These are phyloP conservation scores for Gleditsia sinensis DNA, from an alignment of 306 rosid genomes.

Conservation along the genomic window DNA sequence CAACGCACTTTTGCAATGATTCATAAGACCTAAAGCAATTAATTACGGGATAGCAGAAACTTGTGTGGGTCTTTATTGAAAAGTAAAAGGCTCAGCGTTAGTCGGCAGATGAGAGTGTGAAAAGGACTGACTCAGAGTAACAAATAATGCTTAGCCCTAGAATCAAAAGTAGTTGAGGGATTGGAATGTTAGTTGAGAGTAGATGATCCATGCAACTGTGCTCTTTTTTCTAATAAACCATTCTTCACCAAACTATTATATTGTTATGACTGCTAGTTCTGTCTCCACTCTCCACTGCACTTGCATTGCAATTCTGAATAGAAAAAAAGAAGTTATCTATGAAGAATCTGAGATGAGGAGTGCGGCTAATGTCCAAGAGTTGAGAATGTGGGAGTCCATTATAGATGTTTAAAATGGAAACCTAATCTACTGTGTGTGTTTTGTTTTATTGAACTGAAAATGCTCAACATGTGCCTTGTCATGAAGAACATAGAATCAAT, in stretches of 20 bases:
- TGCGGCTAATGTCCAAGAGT: neutral
- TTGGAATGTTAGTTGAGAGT: conserved; percentile 19
- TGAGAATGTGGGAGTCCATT: neutral
- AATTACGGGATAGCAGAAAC: too few relatives aligned
- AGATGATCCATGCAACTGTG: too few relatives aligned
- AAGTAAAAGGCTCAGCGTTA: too few relatives aligned
- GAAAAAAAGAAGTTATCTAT: too few relatives aligned
- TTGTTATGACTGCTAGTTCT: neutral
- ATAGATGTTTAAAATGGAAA: neutral
- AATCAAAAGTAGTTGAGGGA: neutral
- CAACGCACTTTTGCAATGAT: neutral
- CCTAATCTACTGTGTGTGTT: neutral
- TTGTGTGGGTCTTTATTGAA: too few relatives aligned
- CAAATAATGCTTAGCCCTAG: neutral
- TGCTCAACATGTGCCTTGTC: neutral
- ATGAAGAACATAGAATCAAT: neutral
- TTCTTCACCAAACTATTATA: neutral
- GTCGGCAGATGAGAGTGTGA: too few relatives aligned
- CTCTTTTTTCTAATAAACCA: neutral
- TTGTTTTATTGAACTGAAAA: neutral
- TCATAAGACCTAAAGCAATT: neutral
- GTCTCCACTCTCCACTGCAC: neutral
- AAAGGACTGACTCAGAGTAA: neutral
- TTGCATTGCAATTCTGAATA: neutral
- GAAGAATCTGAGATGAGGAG: too few relatives aligned